Evolutionary conservation across 1,139 yeast genomes (phyloP).

Genomic region (Meyerozyma carpophila): DNA sequence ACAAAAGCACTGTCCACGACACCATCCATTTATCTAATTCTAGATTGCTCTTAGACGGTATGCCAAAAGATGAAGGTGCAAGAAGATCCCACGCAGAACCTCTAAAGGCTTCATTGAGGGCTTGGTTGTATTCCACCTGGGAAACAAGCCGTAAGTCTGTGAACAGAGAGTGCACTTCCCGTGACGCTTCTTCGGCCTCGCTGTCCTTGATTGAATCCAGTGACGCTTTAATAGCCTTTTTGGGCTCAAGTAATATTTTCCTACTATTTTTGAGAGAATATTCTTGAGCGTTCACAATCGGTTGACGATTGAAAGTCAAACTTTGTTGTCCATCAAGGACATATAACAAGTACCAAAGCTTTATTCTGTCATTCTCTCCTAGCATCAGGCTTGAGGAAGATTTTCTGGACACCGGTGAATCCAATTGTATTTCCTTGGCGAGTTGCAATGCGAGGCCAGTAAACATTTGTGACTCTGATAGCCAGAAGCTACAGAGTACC

Average conservation of each 20-base stretch:
- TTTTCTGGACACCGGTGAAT: slow-evolving; percentile 21
- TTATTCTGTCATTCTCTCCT: slow-evolving; percentile 41
- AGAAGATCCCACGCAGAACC: slow-evolving; percentile 62
- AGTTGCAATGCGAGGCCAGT: slow-evolving; percentile 64
- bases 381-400: slow-evolving; percentile 9
- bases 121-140: slow-evolving; percentile 69
- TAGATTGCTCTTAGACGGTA: slow-evolving; percentile 62
- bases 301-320: slow-evolving; percentile 53
- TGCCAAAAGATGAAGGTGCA: slow-evolving; percentile 57
- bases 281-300: slow-evolving; percentile 46
- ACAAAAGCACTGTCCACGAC: slow-evolving; percentile 66
- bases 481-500: slow-evolving; percentile 66
- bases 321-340: slow-evolving; percentile 69
- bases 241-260: slow-evolving; percentile 20
- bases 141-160: slow-evolving; percentile 62
- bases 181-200: background rate
- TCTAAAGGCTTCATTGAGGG: slow-evolving; percentile 52
- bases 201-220: background rate
- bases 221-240: slow-evolving; percentile 2
- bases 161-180: slow-evolving; percentile 13
- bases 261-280: slow-evolving; percentile 37
- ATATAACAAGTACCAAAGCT: slow-evolving; percentile 65
- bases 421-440: slow-evolving; percentile 51
- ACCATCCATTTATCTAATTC: slow-evolving; percentile 79
- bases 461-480: slow-evolving; percentile 59